phyloP scores from a whole-genome alignment of 2,329 filamentous ascomycete species.

The Arthrobotrys pseudoclavata region DNA sequence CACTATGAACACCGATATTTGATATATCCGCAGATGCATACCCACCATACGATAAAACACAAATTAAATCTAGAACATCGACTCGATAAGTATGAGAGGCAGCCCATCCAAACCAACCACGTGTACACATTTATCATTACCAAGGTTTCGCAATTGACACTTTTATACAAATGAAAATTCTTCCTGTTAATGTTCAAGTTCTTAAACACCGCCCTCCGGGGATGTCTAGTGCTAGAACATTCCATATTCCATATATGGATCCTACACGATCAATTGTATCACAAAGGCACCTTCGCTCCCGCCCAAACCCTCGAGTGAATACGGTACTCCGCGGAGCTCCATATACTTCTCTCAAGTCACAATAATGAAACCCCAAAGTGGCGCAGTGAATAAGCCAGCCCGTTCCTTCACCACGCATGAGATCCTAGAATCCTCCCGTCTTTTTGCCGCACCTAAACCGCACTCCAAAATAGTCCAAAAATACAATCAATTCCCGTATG shows the following conservation, averaged over 20 bases:
- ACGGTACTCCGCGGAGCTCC: not conserved
- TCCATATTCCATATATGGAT: not conserved
- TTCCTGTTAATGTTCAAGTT: not conserved
- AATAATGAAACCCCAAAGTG: not conserved
- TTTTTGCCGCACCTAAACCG: not conserved
- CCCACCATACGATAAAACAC: not conserved
- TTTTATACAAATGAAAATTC: not conserved
- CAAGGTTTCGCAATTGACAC: not conserved
- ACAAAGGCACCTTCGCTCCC: not conserved
- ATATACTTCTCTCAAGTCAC: not conserved
- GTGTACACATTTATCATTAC: constrained; percentile 1
- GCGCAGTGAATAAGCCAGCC: not conserved
- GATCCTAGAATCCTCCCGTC: constrained; percentile 2
- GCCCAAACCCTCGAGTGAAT: not conserved
- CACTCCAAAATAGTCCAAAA: not conserved
- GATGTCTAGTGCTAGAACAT: not conserved
- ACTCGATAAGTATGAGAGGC: not conserved
- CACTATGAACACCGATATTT: not conserved
- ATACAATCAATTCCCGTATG: no score
- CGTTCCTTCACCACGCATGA: not conserved
- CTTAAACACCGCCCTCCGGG: not conserved
- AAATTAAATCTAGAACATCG: constrained; percentile 1
- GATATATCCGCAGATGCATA: not conserved
- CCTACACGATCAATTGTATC: not conserved
- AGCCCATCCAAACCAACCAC: not conserved